Conservation (phyloP, 805 yeast species). For the Yamadazyma tumulicola region DNA sequence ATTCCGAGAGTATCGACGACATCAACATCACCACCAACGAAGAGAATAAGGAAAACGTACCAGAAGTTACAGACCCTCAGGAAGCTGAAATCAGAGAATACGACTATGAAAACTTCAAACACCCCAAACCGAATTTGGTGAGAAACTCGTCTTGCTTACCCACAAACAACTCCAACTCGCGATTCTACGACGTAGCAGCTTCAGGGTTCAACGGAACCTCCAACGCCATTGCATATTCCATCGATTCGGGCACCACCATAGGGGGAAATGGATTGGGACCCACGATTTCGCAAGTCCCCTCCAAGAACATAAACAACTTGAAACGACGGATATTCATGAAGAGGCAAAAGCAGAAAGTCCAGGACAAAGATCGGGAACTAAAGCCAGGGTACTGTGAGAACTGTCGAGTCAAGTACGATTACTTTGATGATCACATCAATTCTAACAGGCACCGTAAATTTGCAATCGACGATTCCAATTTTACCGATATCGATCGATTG, state of each 20-base stretch:
- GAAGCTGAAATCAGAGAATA: constrained; percentile 9
- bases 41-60: constrained; percentile 7
- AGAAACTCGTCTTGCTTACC: constrained; percentile 41
- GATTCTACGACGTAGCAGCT: constrained; percentile 42
- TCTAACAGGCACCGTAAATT: constrained; percentile 72
- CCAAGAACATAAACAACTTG: constrained; percentile 47
- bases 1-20: constrained; percentile 10
- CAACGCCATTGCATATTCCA: constrained; percentile 37
- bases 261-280: constrained; percentile 61
- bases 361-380: constrained; percentile 23
- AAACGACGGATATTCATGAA: constrained; percentile 45
- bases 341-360: constrained; percentile 26
- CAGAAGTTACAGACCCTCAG: too few species aligned
- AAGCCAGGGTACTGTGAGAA: constrained; percentile 90
- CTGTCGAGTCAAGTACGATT: constrained; percentile 79
- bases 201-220: constrained; percentile 45
- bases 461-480: constrained; percentile 69
- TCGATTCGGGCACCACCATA: constrained; percentile 37
- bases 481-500: constrained; percentile 71
- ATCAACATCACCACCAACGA: constrained; percentile 14
- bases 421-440: constrained; percentile 69
- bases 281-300: constrained; percentile 52
- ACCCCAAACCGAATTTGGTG: constrained; percentile 18
- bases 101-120: constrained; percentile 23
- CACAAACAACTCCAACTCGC: constrained; percentile 27